Evolutionary conservation across 805 yeast genomes (phyloP).

Genomic region (Nakazawaea populi): DNA sequence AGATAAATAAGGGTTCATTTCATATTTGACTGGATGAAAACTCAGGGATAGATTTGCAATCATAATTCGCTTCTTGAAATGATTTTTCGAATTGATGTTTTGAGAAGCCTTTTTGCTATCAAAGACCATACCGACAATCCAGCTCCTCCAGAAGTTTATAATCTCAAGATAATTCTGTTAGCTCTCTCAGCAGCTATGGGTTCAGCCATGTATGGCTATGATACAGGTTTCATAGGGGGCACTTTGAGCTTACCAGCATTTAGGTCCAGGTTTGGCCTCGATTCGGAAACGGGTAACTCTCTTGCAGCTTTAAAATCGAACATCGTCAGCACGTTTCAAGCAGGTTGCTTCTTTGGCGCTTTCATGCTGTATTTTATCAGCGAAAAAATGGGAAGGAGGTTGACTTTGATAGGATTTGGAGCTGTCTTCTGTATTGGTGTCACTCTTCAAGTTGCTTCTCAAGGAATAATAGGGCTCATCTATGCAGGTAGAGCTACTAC

Average conservation of each 20-base stretch:
- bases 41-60: no score
- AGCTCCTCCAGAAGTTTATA: slow-evolving; percentile 39
- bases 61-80: no score
- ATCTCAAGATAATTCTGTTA: slow-evolving; percentile 33
- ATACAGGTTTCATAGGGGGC: slow-evolving; percentile 50
- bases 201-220: slow-evolving; percentile 48
- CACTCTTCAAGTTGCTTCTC: slow-evolving; percentile 2
- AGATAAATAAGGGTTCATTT: neutral
- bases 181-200: slow-evolving; percentile 43
- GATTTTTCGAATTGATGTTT: no score
- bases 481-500: slow-evolving; percentile 47
- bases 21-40: no score
- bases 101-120: slow-evolving; percentile 1
- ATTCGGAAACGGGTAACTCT: slow-evolving; percentile 20
- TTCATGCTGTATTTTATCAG: slow-evolving; percentile 37
- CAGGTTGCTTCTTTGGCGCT: slow-evolving; percentile 46
- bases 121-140: slow-evolving; percentile 2
- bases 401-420: slow-evolving; percentile 37
- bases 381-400: slow-evolving; percentile 32
- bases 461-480: slow-evolving; percentile 32
- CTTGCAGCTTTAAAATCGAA: slow-evolving; percentile 31
- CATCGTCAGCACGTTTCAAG: slow-evolving; percentile 44
- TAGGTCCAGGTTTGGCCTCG: slow-evolving; percentile 36
- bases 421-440: slow-evolving; percentile 20
- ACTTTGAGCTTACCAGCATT: slow-evolving; percentile 40